Base-by-base conservation (phyloP, 495 filamentous ascomycete species). In the Bacidia gigantensis region DNA sequence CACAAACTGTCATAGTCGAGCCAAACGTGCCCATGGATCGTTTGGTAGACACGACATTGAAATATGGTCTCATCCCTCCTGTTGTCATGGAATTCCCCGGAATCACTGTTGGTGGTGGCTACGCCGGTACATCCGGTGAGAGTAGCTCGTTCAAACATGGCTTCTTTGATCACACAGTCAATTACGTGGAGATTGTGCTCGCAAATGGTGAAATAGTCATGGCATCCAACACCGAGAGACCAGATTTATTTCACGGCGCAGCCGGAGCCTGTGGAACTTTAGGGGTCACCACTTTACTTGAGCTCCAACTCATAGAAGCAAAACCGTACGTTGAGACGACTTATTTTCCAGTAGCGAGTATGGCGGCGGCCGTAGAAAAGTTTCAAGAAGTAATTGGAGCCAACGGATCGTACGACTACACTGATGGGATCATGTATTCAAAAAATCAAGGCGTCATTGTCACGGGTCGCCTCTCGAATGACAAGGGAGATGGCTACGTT, bases 81-180 rank as follows among this genome's bases (percentile, higher is more conserved):
- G 76, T 79, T 2, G 75, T 79, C 9, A 77, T 78, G 69, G 74
- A 72, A 49, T 80, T 79, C 51, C 75, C 74, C 3, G 74, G 76
- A 3, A 79, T 78, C 52, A 79, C 75, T 5, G 74, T 72, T 0
- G 76, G 77, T 1, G 77, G 77, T 20, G 72, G 71, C 2, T 81
- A 72, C 56, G 66, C 75, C 3, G 76, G 77, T 1, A 78, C 76
- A 0, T 68, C 70, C 1, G 76, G 72, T 14, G 75, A 78, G 56
- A 77, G 72, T 50, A 72, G 67, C 46, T 74, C 70, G 0, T 80
- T 78, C 61, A 71, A 69, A 20, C 67, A 78, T 56, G 76, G 77
- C 5, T 76, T 72, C 56, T 81, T 81, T 59, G 70, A 80, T 52
- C 60, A 60, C 2, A 74, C 74, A 0, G 57, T 79, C 22, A 68